Evolutionary conservation across 768 basidiomycete species (phyloP), one percentile per base, ranked within the genome.

Genomic region (Psilocybe cubensis): DNA sequence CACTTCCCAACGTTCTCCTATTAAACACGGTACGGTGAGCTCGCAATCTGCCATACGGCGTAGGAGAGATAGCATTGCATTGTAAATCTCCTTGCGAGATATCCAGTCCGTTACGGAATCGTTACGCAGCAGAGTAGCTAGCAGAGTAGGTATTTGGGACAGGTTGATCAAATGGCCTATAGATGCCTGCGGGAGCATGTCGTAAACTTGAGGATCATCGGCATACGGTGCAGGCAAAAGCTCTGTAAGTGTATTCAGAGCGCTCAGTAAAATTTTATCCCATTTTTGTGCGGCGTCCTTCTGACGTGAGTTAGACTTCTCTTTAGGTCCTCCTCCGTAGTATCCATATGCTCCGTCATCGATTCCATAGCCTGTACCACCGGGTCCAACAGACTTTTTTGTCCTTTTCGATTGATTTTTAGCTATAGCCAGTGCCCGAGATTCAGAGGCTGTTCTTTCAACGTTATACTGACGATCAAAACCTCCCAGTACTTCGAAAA

Each of bases 31-130:
- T 27, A 84, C 71, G 1, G 79, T 81, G 18, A 82, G 72, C 62
- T 84, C 82, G 53, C 77, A 81, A 58, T 83, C 83, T 3, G 76
- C 78, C 72, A 85, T 74, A 14, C 77, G 71, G 27, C 76, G 73
- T 41, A 84, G 66, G 11, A 84, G 68, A 14, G 67, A 70, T 9
- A 84, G 66, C 78, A 82, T 79, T 3, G 79, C 76, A 47, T 81
- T 70, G 63, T 84, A 84, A 14, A 76, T 70, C 23, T 77, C 73
- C 52, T 71, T 75, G 17, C 83, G 76, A 0, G 73, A 63, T 25
- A 74, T 76, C 83, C 83, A 84, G 59, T 84, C 83, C 2, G 72
- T 77, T 4, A 84, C 76, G 0, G 81, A 81, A 66, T 84, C 84
- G 63, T 85, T 85, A 12, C 83, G 72, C n/a, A 84, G 70, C 8